Percentiles rank a stretch among this genome's conserved stretches.
These are phyloP conservation scores for Penicillium psychrofluorescens DNA, from an alignment of 495 filamentous ascomycete species.

Conservation along the genomic window DNA sequence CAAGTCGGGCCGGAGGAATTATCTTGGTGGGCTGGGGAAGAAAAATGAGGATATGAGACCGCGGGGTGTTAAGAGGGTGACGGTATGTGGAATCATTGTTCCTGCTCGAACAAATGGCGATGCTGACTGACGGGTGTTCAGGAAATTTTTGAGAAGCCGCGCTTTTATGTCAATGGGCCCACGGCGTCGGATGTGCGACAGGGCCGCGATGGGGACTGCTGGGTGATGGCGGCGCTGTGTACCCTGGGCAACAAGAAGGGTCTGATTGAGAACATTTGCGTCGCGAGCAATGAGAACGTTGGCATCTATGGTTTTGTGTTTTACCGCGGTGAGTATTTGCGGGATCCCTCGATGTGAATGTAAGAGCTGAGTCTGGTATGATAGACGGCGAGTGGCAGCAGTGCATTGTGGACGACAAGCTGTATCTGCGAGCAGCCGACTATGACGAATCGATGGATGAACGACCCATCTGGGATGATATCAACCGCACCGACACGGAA, in stretches of 20 bases:
- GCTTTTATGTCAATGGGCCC: constrained; percentile 79
- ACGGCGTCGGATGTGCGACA: constrained; percentile 78
- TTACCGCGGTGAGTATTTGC: constrained; percentile 51
- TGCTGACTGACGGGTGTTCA: constrained; percentile 10
- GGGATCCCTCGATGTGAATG: neutral
- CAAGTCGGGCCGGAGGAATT: constrained; percentile 52
- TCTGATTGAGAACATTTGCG: constrained; percentile 75
- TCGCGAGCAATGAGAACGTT: constrained; percentile 69
- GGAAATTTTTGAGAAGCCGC: constrained; percentile 82
- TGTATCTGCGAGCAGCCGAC: constrained; percentile 76
- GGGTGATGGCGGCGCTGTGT: constrained; percentile 82
- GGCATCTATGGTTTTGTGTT: constrained; percentile 96
- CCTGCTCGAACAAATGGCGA: neutral
- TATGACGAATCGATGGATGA: constrained; percentile 68
- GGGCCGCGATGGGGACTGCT: constrained; percentile 79
- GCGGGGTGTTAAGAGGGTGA: constrained; percentile 57
- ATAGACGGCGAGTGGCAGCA: constrained; percentile 87
- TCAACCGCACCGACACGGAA: constrained; percentile 63
- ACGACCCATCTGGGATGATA: constrained; percentile 62
- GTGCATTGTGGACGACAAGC: constrained; percentile 79
- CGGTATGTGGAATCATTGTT: constrained; percentile 23
- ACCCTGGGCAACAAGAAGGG: constrained; percentile 75
- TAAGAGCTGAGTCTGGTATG: neutral
- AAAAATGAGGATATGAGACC: constrained; percentile 40
- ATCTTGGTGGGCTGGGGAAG: constrained; percentile 52